Evolutionary conservation across 768 basidiomycete species (phyloP).

Genomic region (Agaricus blazei): DNA sequence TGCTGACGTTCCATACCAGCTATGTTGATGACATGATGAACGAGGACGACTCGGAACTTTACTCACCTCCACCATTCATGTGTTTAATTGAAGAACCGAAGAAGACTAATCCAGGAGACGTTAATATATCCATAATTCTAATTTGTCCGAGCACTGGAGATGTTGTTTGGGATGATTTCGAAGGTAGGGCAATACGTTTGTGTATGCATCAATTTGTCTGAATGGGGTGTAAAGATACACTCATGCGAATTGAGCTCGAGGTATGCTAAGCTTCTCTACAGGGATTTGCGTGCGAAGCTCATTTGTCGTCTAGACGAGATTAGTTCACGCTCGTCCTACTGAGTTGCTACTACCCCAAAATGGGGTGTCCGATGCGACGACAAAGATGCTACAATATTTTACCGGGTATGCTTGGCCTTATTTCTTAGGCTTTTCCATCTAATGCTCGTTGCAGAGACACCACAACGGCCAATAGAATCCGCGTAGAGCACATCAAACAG

Average conservation of each 20-base stretch:
- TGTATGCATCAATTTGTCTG: slow-evolving; percentile 2
- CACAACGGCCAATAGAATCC: slow-evolving; percentile 36
- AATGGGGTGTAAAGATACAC: slow-evolving; percentile 44
- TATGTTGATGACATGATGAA: slow-evolving; percentile 81
- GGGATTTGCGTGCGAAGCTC: slow-evolving; percentile 1
- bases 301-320: slow-evolving; percentile 55
- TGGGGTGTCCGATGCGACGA: slow-evolving; percentile 62
- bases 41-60: slow-evolving; percentile 54
- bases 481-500: slow-evolving; percentile 58
- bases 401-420: slow-evolving; percentile 40
- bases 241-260: slow-evolving; percentile 88
- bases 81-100: slow-evolving; percentile 65
- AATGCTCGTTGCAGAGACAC: slow-evolving; percentile 27
- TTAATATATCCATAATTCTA: slow-evolving; percentile 65
- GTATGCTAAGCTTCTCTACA: slow-evolving; percentile 33
- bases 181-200: slow-evolving; percentile 41
- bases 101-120: slow-evolving; percentile 23
- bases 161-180: slow-evolving; percentile 89
- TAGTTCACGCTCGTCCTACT: slow-evolving; percentile 79
- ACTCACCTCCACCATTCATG: slow-evolving; percentile 58
- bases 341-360: slow-evolving; percentile 68
- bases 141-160: slow-evolving; percentile 89
- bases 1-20: slow-evolving; percentile 32
- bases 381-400: slow-evolving; percentile 72
- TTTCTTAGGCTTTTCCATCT: background rate